Base-by-base conservation (phyloP, 1,139 yeast species). In the Hansenula sp. region DNA sequence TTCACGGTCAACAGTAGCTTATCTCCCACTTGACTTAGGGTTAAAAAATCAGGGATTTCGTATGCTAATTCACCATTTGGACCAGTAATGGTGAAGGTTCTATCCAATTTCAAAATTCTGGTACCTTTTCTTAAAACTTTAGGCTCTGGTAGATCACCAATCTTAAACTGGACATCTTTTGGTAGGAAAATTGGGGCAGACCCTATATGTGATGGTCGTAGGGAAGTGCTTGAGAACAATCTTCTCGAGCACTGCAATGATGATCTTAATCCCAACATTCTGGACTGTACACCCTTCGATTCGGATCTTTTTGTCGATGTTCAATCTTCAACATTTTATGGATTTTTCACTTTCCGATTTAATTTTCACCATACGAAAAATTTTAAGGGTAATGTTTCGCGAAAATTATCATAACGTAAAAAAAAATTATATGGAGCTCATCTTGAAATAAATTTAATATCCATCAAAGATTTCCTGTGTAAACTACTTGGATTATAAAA, bases 1-100 rank as follows among this genome's bases (percentile, higher is more conserved):
- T 70, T 65, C 6, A 93, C 88, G 1, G 68, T 51, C 2, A 93
- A 82, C 8, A 60, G 58, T 16, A 87, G 62, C 45, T 70, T 68
- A 36, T 68, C 70, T 27, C 62, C 61, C n/a, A 58, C 62, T 18
- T 53, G 49, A 30, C 55, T 58, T 7, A 86, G 51, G 3, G 70
- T 63, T 40, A 91, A 76, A 58, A 91, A 91, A 46, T 80, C 80
- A 1, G 98, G 96, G 13, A 90, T 70, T 16, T 79, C 79, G 37
- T 87, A 63, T 45, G 70, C 69, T 35, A 90, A 65, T 13, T 67
- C 66, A 10, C 98, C 98, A 54, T 76, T 78, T 16, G 98, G 98
- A 0, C 99, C 99, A 41, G 68, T 70, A 18, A 93, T 71, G n/a
- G 77, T 75, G 35, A 87, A 75, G 43, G 74, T 71, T 56, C 81